These are phyloP conservation scores for Crucibulum parvulum DNA, from an alignment of 1,284 basidiomycete species.

Conservation along the genomic window DNA sequence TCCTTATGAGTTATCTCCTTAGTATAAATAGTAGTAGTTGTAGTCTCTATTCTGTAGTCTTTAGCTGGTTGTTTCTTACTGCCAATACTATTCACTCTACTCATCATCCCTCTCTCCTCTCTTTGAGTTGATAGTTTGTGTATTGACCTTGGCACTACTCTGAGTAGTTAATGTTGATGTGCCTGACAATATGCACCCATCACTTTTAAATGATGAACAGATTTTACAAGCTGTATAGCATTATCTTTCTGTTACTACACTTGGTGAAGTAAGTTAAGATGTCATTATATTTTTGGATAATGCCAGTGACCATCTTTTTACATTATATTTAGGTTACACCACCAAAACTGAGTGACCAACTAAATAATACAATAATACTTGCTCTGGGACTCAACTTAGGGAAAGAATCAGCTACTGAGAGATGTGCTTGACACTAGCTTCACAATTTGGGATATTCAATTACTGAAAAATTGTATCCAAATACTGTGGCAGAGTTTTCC, in stretches of 20 bases:
- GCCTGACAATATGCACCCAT: neutral
- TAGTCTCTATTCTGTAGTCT: no score
- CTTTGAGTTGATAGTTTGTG: no score
- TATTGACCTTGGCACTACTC: no score
- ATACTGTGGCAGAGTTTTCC: slow-evolving; percentile 8
- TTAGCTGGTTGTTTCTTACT: no score
- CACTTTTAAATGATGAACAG: neutral
- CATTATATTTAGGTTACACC: neutral
- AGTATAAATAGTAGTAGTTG: no score
- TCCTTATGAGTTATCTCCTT: no score
- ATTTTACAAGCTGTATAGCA: neutral
- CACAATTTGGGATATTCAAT: neutral
- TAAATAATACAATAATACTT: neutral
- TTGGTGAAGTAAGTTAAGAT: neutral
- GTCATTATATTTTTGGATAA: neutral
- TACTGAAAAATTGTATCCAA: slow-evolving; percentile 6
- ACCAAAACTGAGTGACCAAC: neutral
- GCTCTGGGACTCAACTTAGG: neutral
- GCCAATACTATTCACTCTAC: no score
- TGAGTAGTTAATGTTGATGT: no score
- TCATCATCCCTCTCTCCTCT: no score
- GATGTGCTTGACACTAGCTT: neutral
- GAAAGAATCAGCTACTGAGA: neutral
- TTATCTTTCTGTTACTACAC: neutral
- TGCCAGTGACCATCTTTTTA: neutral